phyloP scores from a whole-genome alignment of 176 grass and related monocot genomes.

The Triticum dicoccoides region DNA sequence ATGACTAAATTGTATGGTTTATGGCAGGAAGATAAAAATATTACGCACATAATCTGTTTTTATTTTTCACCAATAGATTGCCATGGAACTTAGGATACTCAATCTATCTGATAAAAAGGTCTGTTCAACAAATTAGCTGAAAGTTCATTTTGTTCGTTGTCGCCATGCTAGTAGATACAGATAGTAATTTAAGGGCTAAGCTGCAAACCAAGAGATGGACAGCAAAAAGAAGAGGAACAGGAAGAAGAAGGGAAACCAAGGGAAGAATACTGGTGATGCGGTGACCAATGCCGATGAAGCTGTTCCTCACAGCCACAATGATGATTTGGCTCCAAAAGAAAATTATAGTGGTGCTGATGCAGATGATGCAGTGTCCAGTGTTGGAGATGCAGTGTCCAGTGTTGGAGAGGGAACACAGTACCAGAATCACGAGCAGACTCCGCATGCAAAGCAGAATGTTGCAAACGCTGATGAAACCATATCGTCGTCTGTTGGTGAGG shows the following conservation, averaged over 20 bases:
- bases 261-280: conserved; percentile 54
- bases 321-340: conserved; percentile 26
- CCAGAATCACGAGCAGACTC: conserved; percentile 25
- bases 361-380: conserved; percentile 36
- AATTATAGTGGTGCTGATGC: conserved; percentile 25
- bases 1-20: neutral
- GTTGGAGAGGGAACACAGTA: conserved; percentile 28
- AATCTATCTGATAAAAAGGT: neutral
- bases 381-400: conserved; percentile 36
- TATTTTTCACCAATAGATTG: neutral
- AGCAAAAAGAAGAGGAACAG: conserved; percentile 88
- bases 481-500: conserved; percentile 31
- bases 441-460: conserved; percentile 11
- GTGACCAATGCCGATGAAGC: conserved; percentile 41
- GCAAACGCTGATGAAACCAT: conserved; percentile 8
- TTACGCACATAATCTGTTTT: neutral
- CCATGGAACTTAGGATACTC: neutral
- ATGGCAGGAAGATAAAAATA: neutral
- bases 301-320: conserved; percentile 15
- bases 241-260: conserved; percentile 89
- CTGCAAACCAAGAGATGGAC: conserved; percentile 56
- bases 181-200: neutral
- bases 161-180: neutral
- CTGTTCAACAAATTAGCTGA: neutral
- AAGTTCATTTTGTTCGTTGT: neutral